These are phyloP conservation scores for Avena eriantha DNA, from an alignment of 176 grass and related monocot genomes.

Conservation along the genomic window DNA sequence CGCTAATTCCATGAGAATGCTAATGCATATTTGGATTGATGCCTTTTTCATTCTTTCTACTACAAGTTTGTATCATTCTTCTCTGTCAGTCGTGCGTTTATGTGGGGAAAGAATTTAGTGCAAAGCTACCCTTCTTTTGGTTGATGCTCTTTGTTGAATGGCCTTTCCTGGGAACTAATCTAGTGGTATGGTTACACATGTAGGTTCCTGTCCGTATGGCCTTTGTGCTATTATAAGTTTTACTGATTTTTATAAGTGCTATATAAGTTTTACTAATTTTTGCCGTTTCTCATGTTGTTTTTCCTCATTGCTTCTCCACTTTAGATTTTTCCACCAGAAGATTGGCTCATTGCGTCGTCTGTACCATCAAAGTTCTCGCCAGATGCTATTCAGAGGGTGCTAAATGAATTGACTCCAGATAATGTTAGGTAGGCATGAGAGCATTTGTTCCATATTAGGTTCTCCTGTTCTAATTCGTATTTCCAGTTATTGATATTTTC, in stretches of 20 bases:
- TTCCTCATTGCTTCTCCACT: neutral
- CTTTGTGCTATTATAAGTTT: neutral
- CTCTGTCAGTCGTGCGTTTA: constrained; percentile 2
- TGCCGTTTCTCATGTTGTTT: neutral
- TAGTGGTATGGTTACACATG: neutral
- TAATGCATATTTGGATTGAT: neutral
- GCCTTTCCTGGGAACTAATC: neutral
- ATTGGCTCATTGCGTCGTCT: constrained; percentile 81
- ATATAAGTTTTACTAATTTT: neutral
- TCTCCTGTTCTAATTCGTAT: neutral
- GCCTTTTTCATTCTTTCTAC: neutral
- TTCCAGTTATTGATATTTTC: constrained; percentile 5
- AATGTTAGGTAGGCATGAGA: constrained; percentile 82
- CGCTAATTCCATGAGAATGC: neutral
- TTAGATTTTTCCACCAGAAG: constrained; percentile 88
- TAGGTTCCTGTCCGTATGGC: neutral
- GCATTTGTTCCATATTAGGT: constrained; percentile 14
- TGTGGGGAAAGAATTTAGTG: constrained; percentile 16
- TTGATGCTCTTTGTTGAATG: neutral
- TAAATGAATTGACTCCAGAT: constrained; percentile 80
- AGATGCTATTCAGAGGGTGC: constrained; percentile 67
- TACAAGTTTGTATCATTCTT: constrained; percentile 10
- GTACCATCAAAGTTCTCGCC: constrained; percentile 84
- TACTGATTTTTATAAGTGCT: neutral
- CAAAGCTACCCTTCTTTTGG: constrained; percentile 1